A percentile compares a stretch with the other conserved stretches of the same genome.
These are phyloP conservation scores for Protomyces arabidopsidicola DNA, from an alignment of 1,139 yeast genomes.

Conservation along the genomic window DNA sequence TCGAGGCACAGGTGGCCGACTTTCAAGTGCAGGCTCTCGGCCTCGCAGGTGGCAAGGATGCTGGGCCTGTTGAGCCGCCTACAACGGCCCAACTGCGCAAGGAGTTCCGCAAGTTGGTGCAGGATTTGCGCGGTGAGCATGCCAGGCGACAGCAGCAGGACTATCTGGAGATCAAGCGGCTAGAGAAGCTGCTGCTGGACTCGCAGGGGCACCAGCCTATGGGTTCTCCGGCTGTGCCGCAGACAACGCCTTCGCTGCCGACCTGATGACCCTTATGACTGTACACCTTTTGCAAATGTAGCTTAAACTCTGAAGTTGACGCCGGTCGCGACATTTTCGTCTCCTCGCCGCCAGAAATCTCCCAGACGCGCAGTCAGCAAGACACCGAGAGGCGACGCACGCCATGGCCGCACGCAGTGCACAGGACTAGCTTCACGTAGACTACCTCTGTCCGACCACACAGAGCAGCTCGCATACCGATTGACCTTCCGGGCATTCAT, in stretches of 20 bases:
- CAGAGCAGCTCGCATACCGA: no score
- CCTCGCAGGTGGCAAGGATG: background rate
- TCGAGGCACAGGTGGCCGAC: slow-evolving; percentile 32
- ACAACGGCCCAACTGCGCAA: slow-evolving; percentile 30
- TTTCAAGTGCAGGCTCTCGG: slow-evolving; percentile 30
- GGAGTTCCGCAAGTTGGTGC: slow-evolving; percentile 33
- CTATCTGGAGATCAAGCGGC: slow-evolving; percentile 33
- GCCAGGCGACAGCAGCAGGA: slow-evolving; percentile 31
- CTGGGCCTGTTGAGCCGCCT: slow-evolving; percentile 17
- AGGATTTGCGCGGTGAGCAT: slow-evolving; percentile 32
- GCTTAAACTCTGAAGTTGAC: background rate
- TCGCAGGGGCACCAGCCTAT: background rate
- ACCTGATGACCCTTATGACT: background rate
- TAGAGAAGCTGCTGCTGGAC: slow-evolving; percentile 29
- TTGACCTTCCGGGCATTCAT: no score
- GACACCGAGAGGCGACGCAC: no score
- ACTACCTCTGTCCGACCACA: no score
- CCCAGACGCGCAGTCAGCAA: no score
- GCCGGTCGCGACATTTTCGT: background rate
- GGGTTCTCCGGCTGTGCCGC: background rate
- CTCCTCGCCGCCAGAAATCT: no score
- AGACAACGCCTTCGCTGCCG: no score
- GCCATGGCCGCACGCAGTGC: no score
- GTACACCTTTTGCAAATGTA: background rate
- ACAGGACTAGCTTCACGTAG: no score